Conservation (phyloP, 2,329 filamentous ascomycete species). For the Aspergillus versicolor region DNA sequence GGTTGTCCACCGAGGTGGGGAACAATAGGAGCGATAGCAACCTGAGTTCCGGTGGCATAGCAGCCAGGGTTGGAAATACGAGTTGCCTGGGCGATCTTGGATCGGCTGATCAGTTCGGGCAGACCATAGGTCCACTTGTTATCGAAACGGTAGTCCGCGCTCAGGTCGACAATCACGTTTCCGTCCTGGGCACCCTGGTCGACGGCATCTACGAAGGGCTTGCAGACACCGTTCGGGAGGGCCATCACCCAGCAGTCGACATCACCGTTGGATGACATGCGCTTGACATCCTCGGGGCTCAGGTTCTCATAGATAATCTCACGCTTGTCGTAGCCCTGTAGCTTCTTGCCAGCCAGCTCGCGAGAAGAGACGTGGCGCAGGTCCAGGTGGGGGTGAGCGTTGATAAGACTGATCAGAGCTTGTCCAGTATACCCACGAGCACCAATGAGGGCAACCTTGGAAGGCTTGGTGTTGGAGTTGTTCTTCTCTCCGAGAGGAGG, state of each 20-base stretch:
- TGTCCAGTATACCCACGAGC: slow-evolving; percentile 94
- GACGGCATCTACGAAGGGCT: slow-evolving; percentile 88
- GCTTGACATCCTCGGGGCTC: slow-evolving; percentile 77
- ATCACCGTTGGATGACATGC: slow-evolving; percentile 78
- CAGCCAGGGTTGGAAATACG: slow-evolving; percentile 93
- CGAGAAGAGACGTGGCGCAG: slow-evolving; percentile 89
- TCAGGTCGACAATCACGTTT: slow-evolving; percentile 86
- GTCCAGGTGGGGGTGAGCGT: slow-evolving; percentile 85
- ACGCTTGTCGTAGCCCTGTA: slow-evolving; percentile 87
- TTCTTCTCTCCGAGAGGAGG: slow-evolving; percentile 87
- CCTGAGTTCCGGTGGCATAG: slow-evolving; percentile 89
- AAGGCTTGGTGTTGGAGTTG: slow-evolving; percentile 73
- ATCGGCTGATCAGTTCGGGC: slow-evolving; percentile 77
- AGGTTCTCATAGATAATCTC: slow-evolving; percentile 92
- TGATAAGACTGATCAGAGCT: slow-evolving; percentile 81
- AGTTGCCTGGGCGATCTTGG: slow-evolving; percentile 72
- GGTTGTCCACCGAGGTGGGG: slow-evolving; percentile 75
- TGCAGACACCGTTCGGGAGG: slow-evolving; percentile 90
- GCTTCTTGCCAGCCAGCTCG: slow-evolving; percentile 81
- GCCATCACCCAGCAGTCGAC: slow-evolving; percentile 99
- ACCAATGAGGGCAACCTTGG: slow-evolving; percentile 82
- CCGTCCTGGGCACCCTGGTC: slow-evolving; percentile 65
- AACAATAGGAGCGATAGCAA: slow-evolving; percentile 81
- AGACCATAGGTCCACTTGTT: slow-evolving; percentile 83
- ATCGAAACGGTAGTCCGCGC: slow-evolving; percentile 95